Base-by-base conservation (phyloP, 768 basidiomycete genomes). In the Kwoniella sp. region DNA sequence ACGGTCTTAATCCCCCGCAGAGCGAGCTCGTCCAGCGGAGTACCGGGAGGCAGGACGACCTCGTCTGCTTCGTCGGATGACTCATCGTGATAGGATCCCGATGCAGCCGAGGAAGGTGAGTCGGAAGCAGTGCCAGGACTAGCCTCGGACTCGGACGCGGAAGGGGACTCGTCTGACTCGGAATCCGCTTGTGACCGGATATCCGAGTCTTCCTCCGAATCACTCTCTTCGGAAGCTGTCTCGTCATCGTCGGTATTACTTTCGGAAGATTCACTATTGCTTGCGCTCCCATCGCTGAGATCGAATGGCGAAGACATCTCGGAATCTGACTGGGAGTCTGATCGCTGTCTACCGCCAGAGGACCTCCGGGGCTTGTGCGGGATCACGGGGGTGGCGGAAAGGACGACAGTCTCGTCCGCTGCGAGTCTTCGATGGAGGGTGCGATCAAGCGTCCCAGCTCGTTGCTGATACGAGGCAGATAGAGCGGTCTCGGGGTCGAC, bases 1-100 rank as follows among this genome's bases (percentile, higher is more conserved):
- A 45, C 17, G 4, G 41, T 64, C 34, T 57, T 64, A 55, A 38
- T 29, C 2, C 63, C 63, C 2, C 47, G n/a, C 26, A 64, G 30
- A 37, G 63, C 63, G 8, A 64, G 55, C 22, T 64, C 63, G 38
- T 64, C 63, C 20, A 64, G 45, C 13, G 63, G 63, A n/a, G 63
- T 64, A 53, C 55, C 63, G n/a, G 63, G 55, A 28, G 63, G 63
- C 9, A 64, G 26, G 0, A 51, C 50, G 23, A 63, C 38, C 8
- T 53, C 54, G 26, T 52, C 34, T 11, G 60, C 52, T 25, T 55
- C 61, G 29, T 61, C 59, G 28, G 59, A 53, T 48, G 51, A 25
- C 1, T 51, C 23, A 25, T 56, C n/a, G 20, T 38, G 45, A 54
- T 41, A 47, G n/a, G 52, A 20, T 17, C 48, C 31, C 30, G 47